Conservation (phyloP, 2,329 filamentous ascomycete genomes). For the Colletotrichum horii region DNA sequence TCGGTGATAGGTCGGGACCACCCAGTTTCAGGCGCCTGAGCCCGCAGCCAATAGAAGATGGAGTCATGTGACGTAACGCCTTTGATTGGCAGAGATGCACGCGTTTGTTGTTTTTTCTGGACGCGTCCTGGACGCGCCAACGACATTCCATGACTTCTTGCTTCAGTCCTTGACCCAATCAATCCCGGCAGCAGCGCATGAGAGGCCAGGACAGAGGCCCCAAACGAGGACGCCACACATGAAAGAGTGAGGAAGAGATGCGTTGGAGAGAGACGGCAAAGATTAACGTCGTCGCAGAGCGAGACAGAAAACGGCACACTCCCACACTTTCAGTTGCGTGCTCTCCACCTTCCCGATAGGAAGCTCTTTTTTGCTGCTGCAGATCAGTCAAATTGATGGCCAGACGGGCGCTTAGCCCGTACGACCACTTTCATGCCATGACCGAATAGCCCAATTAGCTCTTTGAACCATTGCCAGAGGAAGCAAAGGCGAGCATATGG, state of each 20-base stretch:
- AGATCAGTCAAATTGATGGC: conserved; percentile 9
- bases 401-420: conserved; percentile 13
- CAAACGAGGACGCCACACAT: not conserved
- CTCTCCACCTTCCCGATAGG: not conserved
- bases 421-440: not conserved
- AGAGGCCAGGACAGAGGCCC: conserved; percentile 5
- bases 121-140: conserved; percentile 15
- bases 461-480: conserved; percentile 1
- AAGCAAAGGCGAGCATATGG: not conserved
- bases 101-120: conserved; percentile 20
- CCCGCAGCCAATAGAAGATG: not conserved
- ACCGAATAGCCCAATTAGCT: not conserved
- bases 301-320: not conserved
- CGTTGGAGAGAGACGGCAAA: not conserved
- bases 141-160: conserved; percentile 12
- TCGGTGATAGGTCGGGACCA: not conserved
- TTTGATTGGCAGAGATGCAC: conserved; percentile 6
- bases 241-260: not conserved
- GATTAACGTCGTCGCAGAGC: not conserved
- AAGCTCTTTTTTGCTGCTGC: conserved; percentile 8
- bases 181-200: not conserved
- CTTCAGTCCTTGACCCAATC: not conserved
- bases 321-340: not conserved
- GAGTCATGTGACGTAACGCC: not conserved
- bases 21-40: conserved; percentile 3